Evolutionary conservation across 2,329 filamentous ascomycete species (phyloP), one percentile per base, ranked within the genome.

Genomic region (Harringtonia lauricola): DNA sequence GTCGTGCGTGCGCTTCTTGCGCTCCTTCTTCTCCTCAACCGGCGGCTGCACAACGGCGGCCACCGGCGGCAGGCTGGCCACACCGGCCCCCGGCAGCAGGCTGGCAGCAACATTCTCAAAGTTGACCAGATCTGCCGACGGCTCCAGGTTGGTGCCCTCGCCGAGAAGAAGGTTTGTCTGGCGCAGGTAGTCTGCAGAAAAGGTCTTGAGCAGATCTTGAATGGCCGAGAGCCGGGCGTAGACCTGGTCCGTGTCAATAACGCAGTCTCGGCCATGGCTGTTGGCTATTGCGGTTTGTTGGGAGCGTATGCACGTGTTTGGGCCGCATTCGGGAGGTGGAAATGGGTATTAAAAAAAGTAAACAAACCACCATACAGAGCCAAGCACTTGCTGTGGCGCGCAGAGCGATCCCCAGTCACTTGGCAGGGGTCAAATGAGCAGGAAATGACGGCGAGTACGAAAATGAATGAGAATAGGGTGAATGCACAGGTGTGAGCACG

Each of bases 81-180:
- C 3, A 35, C 42, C 51, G 18, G 67, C 59, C n/a, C 52, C 50
- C 14, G 70, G 64, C 41, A 71, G 59, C 52, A 66, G 64, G 58
- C 64, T 67, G 50, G 70, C 67, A 31, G 63, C n/a, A n/a, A n/a
- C 63, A 37, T 61, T 56, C 47, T 79, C 73, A 44, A 78, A 68
- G 46, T 72, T 70, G 42, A 72, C 64, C 26, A 74, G 61, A 30
- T 66, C 65, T 28, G 61, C 60, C 36, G 59, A 61, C 51, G 66
- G 65, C 49, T 76, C 72, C 43, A 66, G 54, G n/a, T 59, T 65
- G 40, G 68, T 70, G 55, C 65, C 72, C 66, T 74, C 79, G 52
- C 81, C 81, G 22, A 95, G 75, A 39, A 94, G 77, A 8, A 86
- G 80, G 61, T 89, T 87, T 54, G 85, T 88, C 70, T 95, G 87